Conservation (phyloP, 2,329 filamentous ascomycete genomes). For the Emmonsiellopsis sp. region DNA sequence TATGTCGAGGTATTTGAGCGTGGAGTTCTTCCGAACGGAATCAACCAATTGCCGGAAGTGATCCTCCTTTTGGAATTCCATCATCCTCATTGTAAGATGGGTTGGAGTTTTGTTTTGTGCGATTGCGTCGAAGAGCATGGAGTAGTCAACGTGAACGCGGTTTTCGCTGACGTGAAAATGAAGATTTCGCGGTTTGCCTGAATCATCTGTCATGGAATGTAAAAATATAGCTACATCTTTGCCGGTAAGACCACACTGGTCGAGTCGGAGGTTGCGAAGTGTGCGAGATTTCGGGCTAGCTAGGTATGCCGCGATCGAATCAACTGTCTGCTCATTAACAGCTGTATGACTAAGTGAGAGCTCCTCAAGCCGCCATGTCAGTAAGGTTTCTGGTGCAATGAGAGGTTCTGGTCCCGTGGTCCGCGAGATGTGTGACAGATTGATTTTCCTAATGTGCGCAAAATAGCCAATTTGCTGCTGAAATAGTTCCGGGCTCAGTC, state of each 20-base stretch:
- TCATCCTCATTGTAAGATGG: slow-evolving; percentile 56
- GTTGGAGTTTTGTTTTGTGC: slow-evolving; percentile 48
- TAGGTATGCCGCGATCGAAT: slow-evolving; percentile 57
- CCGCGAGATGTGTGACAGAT: slow-evolving; percentile 55
- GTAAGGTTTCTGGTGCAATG: slow-evolving; percentile 55
- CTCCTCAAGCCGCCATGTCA: slow-evolving; percentile 59
- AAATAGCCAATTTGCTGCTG: slow-evolving; percentile 59
- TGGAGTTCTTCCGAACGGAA: slow-evolving; percentile 53
- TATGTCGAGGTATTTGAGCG: slow-evolving; percentile 56
- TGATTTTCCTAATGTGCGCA: slow-evolving; percentile 54
- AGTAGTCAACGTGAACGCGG: slow-evolving; percentile 35
- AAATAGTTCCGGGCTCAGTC: slow-evolving; percentile 54
- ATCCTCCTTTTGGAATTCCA: slow-evolving; percentile 58
- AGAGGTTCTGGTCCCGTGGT: slow-evolving; percentile 55
- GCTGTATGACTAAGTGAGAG: slow-evolving; percentile 55
- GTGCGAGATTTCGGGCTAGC: slow-evolving; percentile 50
- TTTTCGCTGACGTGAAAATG: slow-evolving; percentile 60
- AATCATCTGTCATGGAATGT: slow-evolving; percentile 48
- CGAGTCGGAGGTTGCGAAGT: slow-evolving; percentile 53
- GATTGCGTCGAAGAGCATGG: slow-evolving; percentile 34
- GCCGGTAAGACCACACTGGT: slow-evolving; percentile 58
- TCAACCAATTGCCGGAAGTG: slow-evolving; percentile 55
- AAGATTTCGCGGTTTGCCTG: slow-evolving; percentile 45
- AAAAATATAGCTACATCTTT: slow-evolving; percentile 56
- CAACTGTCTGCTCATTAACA: slow-evolving; percentile 53